Conservation (phyloP, 176 grass and related monocot species). For the Raddia guianensis region DNA sequence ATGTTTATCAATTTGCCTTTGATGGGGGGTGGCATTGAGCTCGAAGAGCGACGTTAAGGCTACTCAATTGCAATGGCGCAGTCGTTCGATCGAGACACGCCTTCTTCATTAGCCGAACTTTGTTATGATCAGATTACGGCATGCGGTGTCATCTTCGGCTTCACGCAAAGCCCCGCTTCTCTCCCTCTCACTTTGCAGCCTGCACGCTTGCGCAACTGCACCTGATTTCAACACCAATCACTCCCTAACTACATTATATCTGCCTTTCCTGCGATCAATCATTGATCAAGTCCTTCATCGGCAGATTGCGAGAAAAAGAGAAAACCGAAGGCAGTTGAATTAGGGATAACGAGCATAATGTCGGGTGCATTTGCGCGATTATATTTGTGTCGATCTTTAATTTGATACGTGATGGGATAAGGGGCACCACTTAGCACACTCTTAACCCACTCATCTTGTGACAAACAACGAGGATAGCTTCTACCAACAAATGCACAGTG, state of each 20-base stretch:
- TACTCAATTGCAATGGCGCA: not conserved
- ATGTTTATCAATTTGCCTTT: slow-evolving; percentile 2
- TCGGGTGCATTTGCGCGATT: no score
- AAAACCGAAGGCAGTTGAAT: not conserved
- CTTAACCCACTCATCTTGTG: no score
- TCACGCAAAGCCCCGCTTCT: slow-evolving; percentile 22
- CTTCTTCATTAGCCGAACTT: not conserved
- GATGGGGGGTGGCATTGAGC: not conserved
- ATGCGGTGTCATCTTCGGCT: not conserved
- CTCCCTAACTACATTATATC: not conserved
- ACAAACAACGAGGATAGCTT: no score
- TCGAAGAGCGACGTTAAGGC: slow-evolving; percentile 30
- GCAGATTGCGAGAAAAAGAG: slow-evolving; percentile 5
- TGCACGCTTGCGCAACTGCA: not conserved
- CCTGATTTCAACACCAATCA: slow-evolving; percentile 27
- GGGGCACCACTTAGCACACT: no score
- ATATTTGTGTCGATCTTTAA: no score
- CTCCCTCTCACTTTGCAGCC: not conserved
- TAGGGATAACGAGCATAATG: not conserved
- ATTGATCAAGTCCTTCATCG: not conserved
- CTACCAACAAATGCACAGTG: no score
- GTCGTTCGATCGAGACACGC: not conserved
- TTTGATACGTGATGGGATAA: no score
- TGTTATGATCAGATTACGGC: not conserved
- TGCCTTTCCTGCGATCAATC: slow-evolving; percentile 22